phyloP scores from a whole-genome alignment of 305 asterid genomes.

The Coffea humblotiana region DNA sequence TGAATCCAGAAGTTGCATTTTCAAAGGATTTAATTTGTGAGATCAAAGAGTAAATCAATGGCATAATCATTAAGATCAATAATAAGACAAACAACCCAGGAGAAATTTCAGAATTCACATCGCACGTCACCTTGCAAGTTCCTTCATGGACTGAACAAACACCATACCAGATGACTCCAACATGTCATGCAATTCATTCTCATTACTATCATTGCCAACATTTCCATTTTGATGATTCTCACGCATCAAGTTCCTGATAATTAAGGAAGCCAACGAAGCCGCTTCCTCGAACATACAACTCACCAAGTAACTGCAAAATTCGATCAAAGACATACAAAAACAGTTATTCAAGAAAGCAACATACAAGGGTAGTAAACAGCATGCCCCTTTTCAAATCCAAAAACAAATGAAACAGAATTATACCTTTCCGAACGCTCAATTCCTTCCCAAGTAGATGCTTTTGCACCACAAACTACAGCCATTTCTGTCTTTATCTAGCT shows the following conservation, averaged over 20 bases:
- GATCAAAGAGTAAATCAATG: not conserved
- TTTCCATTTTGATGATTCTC: slow-evolving; percentile 22
- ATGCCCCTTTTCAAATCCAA: not conserved
- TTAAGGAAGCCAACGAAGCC: slow-evolving; percentile 47
- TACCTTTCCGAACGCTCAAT: slow-evolving; percentile 76
- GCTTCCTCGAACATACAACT: slow-evolving; percentile 80
- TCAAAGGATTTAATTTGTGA: no score
- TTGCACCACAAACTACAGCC: slow-evolving; percentile 18
- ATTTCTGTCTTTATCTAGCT: not conserved
- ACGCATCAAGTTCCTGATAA: slow-evolving; percentile 42
- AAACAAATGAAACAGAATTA: not conserved
- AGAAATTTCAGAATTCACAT: not conserved
- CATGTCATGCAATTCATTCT: slow-evolving; percentile 52
- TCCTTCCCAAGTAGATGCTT: slow-evolving; percentile 53
- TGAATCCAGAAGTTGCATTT: no score
- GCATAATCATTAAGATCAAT: not conserved
- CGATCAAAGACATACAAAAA: slow-evolving; percentile 16
- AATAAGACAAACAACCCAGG: not conserved
- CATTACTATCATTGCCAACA: slow-evolving; percentile 22
- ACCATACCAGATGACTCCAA: slow-evolving; percentile 90
- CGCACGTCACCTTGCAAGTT: slow-evolving; percentile 48
- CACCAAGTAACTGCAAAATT: slow-evolving; percentile 57
- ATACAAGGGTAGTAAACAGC: not conserved
- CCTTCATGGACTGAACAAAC: slow-evolving; percentile 73
- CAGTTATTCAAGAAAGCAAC: slow-evolving; percentile 8